Evolutionary conservation across 345 rosid genomes (phyloP).

Genomic region (Tarenaya hassleriana): DNA sequence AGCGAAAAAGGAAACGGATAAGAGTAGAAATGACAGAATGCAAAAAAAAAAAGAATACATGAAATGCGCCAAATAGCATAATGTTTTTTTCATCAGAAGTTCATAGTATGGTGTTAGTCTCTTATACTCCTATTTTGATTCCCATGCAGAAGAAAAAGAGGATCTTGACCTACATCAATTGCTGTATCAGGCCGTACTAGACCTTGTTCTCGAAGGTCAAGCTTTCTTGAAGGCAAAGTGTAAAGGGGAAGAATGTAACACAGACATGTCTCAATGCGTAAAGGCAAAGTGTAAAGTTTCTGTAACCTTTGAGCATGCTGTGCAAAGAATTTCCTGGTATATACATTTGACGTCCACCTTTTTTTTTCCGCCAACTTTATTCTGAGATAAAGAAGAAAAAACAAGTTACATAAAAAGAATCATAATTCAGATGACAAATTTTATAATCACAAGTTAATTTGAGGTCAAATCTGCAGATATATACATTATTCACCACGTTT

Average conservation of each 20-base stretch:
- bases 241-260: background rate
- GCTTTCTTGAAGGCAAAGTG: conserved; percentile 8
- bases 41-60: background rate
- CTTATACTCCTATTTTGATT: conserved; percentile 26
- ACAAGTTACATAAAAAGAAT: conserved; percentile 7
- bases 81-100: conserved; percentile 5
- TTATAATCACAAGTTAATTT: conserved; percentile 5
- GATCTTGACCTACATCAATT: conserved; percentile 71
- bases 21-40: no score
- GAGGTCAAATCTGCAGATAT: background rate
- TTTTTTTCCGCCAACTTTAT: no score
- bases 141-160: conserved; percentile 68
- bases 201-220: conserved; percentile 31
- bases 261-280: conserved; percentile 10
- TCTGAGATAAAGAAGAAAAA: background rate
- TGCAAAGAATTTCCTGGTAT: conserved; percentile 6
- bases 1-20: no score
- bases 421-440: background rate
- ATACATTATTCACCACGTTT: background rate
- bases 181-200: conserved; percentile 53
- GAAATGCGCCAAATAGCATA: background rate
- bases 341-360: conserved; percentile 7
- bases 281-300: conserved; percentile 12
- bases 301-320: conserved; percentile 14
- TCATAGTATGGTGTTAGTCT: conserved; percentile 2